These are phyloP conservation scores for Corrigiola litoralis DNA, from an alignment of 179 eudicot genomes.

Conservation along the genomic window DNA sequence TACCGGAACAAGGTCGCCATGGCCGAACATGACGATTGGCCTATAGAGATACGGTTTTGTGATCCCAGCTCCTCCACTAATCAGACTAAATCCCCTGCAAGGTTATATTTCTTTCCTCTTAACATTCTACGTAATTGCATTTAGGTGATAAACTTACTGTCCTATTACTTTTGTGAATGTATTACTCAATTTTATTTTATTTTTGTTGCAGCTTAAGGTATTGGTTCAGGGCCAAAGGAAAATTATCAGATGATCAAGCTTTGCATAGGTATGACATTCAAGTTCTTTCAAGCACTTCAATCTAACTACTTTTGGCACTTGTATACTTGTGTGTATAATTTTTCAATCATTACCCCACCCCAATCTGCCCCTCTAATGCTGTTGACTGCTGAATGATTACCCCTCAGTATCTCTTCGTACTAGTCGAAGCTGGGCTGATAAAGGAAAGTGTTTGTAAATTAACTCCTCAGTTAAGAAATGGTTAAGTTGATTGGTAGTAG, in stretches of 20 bases:
- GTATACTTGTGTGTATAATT: not conserved
- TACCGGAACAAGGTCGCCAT: conserved; percentile 91
- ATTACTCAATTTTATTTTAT: not conserved
- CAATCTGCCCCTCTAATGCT: not conserved
- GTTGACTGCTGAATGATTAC: not conserved
- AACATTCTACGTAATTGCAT: not conserved
- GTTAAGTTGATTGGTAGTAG: too few species aligned
- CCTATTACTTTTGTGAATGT: not conserved
- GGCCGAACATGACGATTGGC: conserved; percentile 56
- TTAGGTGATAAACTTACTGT: not conserved
- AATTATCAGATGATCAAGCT: conserved; percentile 83
- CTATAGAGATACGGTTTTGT: conserved; percentile 86
- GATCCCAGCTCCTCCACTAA: conserved; percentile 61
- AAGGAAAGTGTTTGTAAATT: too few species aligned
- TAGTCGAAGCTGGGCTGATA: too few species aligned
- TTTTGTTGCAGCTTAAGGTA: conserved; percentile 53
- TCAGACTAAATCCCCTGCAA: conserved; percentile 78
- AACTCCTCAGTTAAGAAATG: too few species aligned
- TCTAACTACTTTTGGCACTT: not conserved
- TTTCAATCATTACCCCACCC: too few species aligned
- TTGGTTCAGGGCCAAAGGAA: conserved; percentile 85
- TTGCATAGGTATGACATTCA: conserved; percentile 56
- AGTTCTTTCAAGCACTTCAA: not conserved
- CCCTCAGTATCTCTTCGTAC: too few species aligned
- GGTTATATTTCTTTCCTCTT: conserved; percentile 29